Evolutionary conservation across 176 grass and related monocot genomes (phyloP).

Genomic region (barley (Hordeum vulgare)): MorexV3_pseudomolecules_assembly NC_058519.1:643078281-643078780

Average conservation of each 20-base stretch:
- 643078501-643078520: background rate
- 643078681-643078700: conserved; percentile 35
- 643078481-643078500: background rate
- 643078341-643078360: too few relatives aligned
- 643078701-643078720: conserved; percentile 40
- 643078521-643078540: background rate
- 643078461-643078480: background rate
- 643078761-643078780: conserved; percentile 19
- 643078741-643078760: background rate
- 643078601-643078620: conserved; percentile 8
- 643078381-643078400: background rate
- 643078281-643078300: background rate
- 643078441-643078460: background rate
- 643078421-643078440: background rate
- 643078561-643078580: conserved; percentile 3
- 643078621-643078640: conserved; percentile 42
- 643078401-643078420: background rate
- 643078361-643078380: background rate
- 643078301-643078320: background rate
- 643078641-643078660: background rate
- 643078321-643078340: background rate
- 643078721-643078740: conserved; percentile 38
- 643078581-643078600: conserved; percentile 21
- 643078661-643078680: conserved; percentile 27
- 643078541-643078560: conserved; percentile 27